Percentiles rank a stretch among this genome's conserved stretches.
phyloP scores from a whole-genome alignment of 2,329 filamentous ascomycete genomes.

The Talaromyces marneffei region DNA sequence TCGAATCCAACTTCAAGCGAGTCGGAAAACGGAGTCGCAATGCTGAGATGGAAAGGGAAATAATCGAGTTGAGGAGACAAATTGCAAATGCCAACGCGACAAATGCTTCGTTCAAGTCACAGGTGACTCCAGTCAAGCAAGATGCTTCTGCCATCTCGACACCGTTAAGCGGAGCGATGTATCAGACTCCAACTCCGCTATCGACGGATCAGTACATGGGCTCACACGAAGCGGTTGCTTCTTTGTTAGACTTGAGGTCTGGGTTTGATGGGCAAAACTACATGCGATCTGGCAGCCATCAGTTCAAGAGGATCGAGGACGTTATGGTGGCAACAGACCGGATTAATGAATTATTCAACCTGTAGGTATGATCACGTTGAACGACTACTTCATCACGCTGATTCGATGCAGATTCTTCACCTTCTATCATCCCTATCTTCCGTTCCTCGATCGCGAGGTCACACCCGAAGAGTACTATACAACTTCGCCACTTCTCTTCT shows the following conservation, averaged over 20 bases:
- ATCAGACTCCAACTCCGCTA: slow-evolving; percentile 32
- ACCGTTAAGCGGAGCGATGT: slow-evolving; percentile 29
- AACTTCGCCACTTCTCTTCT: slow-evolving; percentile 60
- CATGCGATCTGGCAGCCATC: slow-evolving; percentile 45
- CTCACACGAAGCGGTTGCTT: slow-evolving; percentile 47
- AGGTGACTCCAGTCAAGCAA: slow-evolving; percentile 23
- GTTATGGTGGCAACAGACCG: slow-evolving; percentile 40
- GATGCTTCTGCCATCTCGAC: slow-evolving; percentile 25
- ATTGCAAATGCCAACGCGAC: slow-evolving; percentile 32
- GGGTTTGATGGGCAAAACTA: slow-evolving; percentile 40
- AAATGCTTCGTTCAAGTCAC: slow-evolving; percentile 19
- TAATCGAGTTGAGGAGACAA: slow-evolving; percentile 46
- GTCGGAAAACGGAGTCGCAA: slow-evolving; percentile 61
- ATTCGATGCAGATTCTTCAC: slow-evolving; percentile 54
- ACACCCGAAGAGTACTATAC: slow-evolving; percentile 54
- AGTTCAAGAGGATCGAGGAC: slow-evolving; percentile 49
- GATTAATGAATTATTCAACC: slow-evolving; percentile 41
- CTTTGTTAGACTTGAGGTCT: slow-evolving; percentile 45
- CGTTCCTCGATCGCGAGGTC: slow-evolving; percentile 53
- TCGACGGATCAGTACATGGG: slow-evolving; percentile 41
- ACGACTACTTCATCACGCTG: not conserved
- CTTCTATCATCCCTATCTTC: slow-evolving; percentile 59
- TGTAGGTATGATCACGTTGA: slow-evolving; percentile 27
- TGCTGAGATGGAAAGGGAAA: slow-evolving; percentile 58
- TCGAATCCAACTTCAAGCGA: slow-evolving; percentile 64